A percentile compares a stretch with the other conserved stretches of the same genome.
Conservation (phyloP, 257 asterid species). For the Nicotiana tomentosiformis region DNA sequence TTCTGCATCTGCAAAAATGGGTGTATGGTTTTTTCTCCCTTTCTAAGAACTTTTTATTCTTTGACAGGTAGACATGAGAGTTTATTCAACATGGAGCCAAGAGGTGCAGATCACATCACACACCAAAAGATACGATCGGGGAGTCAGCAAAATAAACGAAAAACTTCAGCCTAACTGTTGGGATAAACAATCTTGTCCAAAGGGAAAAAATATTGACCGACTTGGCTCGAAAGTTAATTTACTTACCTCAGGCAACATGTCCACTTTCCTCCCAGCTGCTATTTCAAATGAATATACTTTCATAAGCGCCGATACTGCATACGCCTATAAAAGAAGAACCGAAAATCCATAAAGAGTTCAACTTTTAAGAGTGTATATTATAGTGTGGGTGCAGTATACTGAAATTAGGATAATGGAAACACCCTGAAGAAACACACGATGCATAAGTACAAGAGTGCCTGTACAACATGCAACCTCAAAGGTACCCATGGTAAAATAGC, state of each 20-base stretch:
- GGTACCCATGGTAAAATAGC: neutral
- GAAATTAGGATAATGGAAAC: neutral
- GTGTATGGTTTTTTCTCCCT: neutral
- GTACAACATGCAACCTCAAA: neutral
- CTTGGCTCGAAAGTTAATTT: neutral
- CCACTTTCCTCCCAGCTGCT: conserved; percentile 88
- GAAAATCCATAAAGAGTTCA: conserved; percentile 10
- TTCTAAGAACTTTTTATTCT: neutral
- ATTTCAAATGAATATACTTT: conserved; percentile 91
- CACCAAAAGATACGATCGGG: neutral
- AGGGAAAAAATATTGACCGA: neutral
- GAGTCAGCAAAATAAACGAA: neutral
- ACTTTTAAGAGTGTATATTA: neutral
- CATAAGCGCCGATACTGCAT: conserved; percentile 80
- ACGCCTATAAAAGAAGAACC: conserved; percentile 54
- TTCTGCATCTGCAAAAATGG: neutral
- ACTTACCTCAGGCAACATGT: conserved; percentile 83
- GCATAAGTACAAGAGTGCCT: neutral
- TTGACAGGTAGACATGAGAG: neutral
- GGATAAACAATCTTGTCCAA: neutral
- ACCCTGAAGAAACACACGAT: neutral
- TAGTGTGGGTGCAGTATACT: neutral
- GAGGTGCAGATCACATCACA: neutral
- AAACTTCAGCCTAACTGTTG: neutral
- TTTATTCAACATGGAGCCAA: neutral